Conservation (phyloP, 169 alveolate genomes). For the Eimeria zaria region DNA sequence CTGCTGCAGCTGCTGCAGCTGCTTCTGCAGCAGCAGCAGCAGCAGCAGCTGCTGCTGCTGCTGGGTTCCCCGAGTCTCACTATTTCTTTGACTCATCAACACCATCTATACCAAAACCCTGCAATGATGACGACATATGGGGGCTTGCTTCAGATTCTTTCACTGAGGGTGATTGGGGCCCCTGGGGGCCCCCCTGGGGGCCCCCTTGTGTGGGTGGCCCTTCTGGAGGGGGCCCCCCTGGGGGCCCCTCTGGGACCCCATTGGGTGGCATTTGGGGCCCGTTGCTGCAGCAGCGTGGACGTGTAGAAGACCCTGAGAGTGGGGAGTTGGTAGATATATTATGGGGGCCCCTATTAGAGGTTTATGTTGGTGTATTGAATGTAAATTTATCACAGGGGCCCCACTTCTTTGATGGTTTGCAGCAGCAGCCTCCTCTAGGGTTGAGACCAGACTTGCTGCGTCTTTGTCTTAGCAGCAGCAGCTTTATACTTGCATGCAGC, state of each 20-base stretch:
- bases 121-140: background rate
- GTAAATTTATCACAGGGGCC: background rate
- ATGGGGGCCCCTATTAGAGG: constrained; percentile 6
- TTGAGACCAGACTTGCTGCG: constrained; percentile 10
- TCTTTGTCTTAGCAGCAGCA: background rate
- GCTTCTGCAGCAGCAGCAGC: background rate
- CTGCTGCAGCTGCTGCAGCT: background rate
- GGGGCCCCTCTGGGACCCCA: background rate
- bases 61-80: background rate
- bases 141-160: background rate
- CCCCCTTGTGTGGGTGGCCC: background rate
- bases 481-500: background rate
- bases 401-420: background rate
- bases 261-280: background rate
- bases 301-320: background rate
- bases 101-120: background rate
- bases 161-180: background rate
- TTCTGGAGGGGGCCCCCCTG: constrained; percentile 1
- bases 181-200: constrained; percentile 32
- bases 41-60: background rate
- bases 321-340: background rate
- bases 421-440: background rate
- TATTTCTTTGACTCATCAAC: background rate
- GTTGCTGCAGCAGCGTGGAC: background rate
- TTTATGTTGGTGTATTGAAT: background rate